Base-by-base conservation (phyloP, 805 yeast species). In the Trichomonascus vanleenenianus region DNA sequence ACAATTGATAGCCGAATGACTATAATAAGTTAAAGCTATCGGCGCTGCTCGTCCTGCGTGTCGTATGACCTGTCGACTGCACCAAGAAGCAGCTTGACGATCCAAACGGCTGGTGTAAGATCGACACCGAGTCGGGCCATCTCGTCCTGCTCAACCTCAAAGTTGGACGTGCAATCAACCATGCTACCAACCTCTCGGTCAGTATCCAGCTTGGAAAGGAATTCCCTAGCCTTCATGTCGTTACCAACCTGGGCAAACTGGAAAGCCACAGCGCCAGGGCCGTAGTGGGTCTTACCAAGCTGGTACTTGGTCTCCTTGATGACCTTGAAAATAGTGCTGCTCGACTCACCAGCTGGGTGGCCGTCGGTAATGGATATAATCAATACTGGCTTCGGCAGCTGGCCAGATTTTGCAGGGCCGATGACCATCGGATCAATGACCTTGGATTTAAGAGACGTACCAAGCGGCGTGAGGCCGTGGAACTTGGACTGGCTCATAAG, bases 221-320 rank as follows among this genome's bases (percentile, higher is more conserved):
- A 60, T 18, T 59, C 53, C 14, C 60, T 45, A 5, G 64, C 64
- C 43, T 56, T 53, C 32, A 56, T 38, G 46, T 60, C 64, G 43
- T 51, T 55, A 10, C 64, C 64, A 19, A 60, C 64, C 44, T 60
- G 64, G 11, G 63, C 61, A 37, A 60, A 59, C 50, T 60, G 63
- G 51, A 60, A 55, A 9, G 61, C 59, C 15, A 59, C 52, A 11
- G 63, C 55, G 6, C 57, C 58, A 2, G 62, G 54, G 2, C 63
- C 61, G 42, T 48, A 59, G 10, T 57, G 44, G 31, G 55, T 49
- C 39, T 47, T 52, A 2, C 43, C 20, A 10, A 59, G 47, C 11
- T 50, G 43, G 15, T 43, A 35, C 50, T 59, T 59, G 30, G 64
- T 53, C 16, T 48, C 49, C 37, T 46, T 45, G 45, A 60, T 54